Evolutionary conservation across 2,329 filamentous ascomycete genomes (phyloP), one percentile per base, ranked within the genome.

Genomic region (Pseudogymnoascus pannorum): DNA sequence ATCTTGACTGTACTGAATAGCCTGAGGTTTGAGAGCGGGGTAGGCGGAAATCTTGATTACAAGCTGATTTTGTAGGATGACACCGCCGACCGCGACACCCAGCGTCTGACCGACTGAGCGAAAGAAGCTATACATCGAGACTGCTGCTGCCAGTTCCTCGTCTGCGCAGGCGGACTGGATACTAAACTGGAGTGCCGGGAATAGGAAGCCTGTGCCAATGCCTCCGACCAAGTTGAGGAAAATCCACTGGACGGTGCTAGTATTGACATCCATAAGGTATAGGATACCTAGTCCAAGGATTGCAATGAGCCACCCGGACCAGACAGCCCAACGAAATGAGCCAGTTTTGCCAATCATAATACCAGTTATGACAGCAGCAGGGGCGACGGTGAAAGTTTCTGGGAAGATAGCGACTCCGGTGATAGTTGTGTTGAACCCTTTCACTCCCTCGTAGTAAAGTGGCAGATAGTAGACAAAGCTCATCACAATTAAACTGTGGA

Each of bases 111-210:
- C 86, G 20, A 87, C 78, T 2, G 80, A 78, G n/a, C 84, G 81
- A 68, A 86, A 79, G 75, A 89, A 88, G 60, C 79, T 81, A 72
- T 85, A 87, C 75, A 88, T 81, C 14, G 81, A 83, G 1, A 80
- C 78, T 0, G 82, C 81, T 62, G 81, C 80, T 2, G 83, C 79
- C 44, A 85, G 79, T 67, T 86, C 79, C 60, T 78, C 76, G 62
- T 77, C 77, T 2, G 76, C 74, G 1, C 80, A 77, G 1, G 82
- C 77, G 16, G 85, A 84, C 69, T 89, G 86, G 20, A 87, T 79
- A 1, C 81, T 79, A 51, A 87, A 81, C 0, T 77, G 77, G 72
- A 87, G 81, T 9, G 79, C 75, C 0, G 86, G 81, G 71, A 87
- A 86, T 4, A 88, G 74, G 33, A 87, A 77, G 2, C 86, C 87